These are phyloP conservation scores for Amauroascus niger DNA, from an alignment of 2,329 filamentous ascomycete genomes.

Conservation along the genomic window DNA sequence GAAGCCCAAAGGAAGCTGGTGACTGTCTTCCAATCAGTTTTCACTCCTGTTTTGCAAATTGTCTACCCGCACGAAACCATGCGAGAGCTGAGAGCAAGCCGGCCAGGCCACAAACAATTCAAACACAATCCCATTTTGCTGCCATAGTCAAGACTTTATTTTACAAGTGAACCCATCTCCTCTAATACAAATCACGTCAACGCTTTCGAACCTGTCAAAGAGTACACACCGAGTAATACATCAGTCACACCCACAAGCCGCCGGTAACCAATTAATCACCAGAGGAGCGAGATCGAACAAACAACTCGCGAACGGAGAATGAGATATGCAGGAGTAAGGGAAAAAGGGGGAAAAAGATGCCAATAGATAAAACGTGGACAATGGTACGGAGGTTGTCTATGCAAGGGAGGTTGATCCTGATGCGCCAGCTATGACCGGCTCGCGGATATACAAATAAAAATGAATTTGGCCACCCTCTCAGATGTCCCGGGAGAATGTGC, in stretches of 20 bases:
- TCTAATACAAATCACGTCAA: conserved; percentile 9
- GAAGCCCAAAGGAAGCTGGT: too few relatives aligned
- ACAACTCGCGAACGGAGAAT: not conserved
- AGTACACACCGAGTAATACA: conserved; percentile 2
- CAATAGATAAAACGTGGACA: not conserved
- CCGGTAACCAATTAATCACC: conserved; percentile 2
- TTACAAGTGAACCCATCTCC: conserved; percentile 8
- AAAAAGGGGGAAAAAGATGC: not conserved
- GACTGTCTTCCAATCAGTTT: too few relatives aligned
- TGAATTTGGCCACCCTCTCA: not conserved
- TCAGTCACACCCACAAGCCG: conserved; percentile 4
- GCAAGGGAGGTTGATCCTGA: conserved; percentile 7
- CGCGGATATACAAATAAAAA: not conserved
- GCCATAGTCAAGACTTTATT: conserved; percentile 5
- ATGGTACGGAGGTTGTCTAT: conserved; percentile 10
- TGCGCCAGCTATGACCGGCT: conserved; percentile 8
- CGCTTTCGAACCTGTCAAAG: conserved; percentile 6
- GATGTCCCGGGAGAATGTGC: not conserved
- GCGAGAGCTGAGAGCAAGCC: not conserved
- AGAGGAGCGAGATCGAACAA: not conserved
- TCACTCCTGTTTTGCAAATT: too few relatives aligned
- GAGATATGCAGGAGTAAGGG: conserved; percentile 2
- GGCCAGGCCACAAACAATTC: not conserved
- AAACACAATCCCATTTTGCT: conserved; percentile 7
- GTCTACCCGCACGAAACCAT: too few relatives aligned